Evolutionary conservation across 2,329 filamentous ascomycete genomes (phyloP).

Genomic region (Phoma sp.): DNA sequence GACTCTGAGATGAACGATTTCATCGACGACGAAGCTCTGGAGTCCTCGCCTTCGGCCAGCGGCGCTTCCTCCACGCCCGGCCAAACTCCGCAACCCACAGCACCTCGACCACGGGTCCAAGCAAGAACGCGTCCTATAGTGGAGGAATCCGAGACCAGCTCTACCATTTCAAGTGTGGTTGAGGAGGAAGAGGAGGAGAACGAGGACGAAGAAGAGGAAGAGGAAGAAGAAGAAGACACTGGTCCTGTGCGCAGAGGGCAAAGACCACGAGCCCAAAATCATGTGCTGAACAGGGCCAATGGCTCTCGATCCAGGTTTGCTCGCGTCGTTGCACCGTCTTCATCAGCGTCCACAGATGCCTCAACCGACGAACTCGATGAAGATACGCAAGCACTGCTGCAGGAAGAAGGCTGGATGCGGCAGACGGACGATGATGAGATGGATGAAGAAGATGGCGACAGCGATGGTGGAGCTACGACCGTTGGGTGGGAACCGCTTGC

Average conservation of each 20-base stretch:
- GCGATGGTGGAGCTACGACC: constrained; percentile 52
- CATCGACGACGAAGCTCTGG: constrained; percentile 46
- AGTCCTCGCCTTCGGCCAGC: constrained; percentile 30
- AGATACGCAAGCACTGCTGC: constrained; percentile 46
- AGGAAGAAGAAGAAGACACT: constrained; percentile 41
- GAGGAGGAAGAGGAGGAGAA: constrained; percentile 36
- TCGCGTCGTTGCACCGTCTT: constrained; percentile 35
- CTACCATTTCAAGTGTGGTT: constrained; percentile 42
- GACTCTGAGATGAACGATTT: constrained; percentile 53
- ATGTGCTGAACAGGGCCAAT: constrained; percentile 43
- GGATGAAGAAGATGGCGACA: constrained; percentile 48
- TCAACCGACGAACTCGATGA: constrained; percentile 49
- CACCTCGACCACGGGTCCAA: constrained; percentile 27
- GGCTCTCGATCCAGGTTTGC: constrained; percentile 34
- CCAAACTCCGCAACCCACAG: constrained; percentile 39
- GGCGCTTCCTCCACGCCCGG: constrained; percentile 39
- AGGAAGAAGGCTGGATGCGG: constrained; percentile 47
- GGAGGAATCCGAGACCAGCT: constrained; percentile 47
- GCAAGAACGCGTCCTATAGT: constrained; percentile 45
- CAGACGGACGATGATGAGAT: constrained; percentile 49
- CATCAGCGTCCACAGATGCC: constrained; percentile 44
- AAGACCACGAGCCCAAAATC: constrained; percentile 38
- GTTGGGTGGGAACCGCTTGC: constrained; percentile 54
- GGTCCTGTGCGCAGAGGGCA: constrained; percentile 44
- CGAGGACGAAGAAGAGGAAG: constrained; percentile 44